Conservation (phyloP, 2,329 filamentous ascomycete genomes). For the Aureobasidium leucospermi region DNA sequence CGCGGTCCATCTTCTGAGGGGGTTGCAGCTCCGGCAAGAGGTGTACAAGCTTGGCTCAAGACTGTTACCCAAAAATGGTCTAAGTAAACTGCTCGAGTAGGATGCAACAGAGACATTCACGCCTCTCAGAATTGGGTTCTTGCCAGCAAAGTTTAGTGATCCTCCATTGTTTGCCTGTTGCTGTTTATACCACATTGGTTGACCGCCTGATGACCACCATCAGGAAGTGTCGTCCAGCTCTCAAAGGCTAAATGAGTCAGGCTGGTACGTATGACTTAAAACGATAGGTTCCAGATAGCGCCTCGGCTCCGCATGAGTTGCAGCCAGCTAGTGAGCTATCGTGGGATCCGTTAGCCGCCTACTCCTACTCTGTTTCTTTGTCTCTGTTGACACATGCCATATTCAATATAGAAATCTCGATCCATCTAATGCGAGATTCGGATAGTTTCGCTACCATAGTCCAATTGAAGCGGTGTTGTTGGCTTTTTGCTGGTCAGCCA, state of each 20-base stretch:
- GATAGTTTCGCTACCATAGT: not conserved
- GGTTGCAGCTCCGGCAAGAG: not conserved
- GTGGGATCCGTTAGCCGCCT: not conserved
- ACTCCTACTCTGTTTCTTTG: slow-evolving; percentile 1
- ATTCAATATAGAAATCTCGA: not conserved
- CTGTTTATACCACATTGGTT: not conserved
- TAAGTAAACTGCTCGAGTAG: not conserved
- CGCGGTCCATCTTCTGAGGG: not conserved
- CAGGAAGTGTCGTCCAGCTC: not conserved
- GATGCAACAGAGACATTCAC: too few relatives aligned
- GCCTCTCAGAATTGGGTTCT: not conserved
- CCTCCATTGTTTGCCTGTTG: not conserved
- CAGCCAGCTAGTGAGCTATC: not conserved
- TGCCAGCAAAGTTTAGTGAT: not conserved
- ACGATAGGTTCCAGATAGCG: not conserved
- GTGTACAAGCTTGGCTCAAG: not conserved
- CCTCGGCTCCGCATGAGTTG: not conserved
- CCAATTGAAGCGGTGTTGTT: not conserved
- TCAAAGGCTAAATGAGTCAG: not conserved
- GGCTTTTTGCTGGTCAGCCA: not conserved
- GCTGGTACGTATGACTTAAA: not conserved
- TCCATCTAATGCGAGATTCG: not conserved
- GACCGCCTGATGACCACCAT: slow-evolving; percentile 5
- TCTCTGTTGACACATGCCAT: not conserved
- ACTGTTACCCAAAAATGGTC: slow-evolving; percentile 3